Conservation (phyloP, 768 basidiomycete species). For the Tylopilus plumbeoviolaceoides region DNA sequence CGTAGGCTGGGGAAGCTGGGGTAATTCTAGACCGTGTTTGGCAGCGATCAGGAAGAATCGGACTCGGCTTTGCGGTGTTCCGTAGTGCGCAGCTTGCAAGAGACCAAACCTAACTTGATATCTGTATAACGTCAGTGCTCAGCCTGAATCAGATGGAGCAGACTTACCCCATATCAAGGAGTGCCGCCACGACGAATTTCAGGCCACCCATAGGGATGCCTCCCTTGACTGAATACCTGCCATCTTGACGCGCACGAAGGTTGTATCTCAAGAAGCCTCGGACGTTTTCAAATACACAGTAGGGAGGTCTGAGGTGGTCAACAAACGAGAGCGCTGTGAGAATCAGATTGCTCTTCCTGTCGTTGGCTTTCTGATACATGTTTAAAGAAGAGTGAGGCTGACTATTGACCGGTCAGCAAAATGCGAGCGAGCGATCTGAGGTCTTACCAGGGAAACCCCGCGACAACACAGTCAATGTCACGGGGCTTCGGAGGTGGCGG, state of each 20-base stretch:
- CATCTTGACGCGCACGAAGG: slow-evolving; percentile 36
- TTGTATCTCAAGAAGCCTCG: slow-evolving; percentile 40
- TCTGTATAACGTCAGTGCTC: slow-evolving; percentile 18
- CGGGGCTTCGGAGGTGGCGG: slow-evolving; percentile 47
- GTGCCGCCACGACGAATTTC: slow-evolving; percentile 57
- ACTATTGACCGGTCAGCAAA: slow-evolving; percentile 35
- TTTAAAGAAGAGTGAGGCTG: slow-evolving; percentile 74
- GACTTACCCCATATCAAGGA: slow-evolving; percentile 63
- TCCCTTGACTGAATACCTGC: slow-evolving; percentile 47
- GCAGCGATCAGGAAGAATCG: slow-evolving; percentile 49
- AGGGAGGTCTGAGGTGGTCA: slow-evolving; percentile 38
- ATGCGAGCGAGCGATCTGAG: background rate
- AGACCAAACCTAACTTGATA: slow-evolving; percentile 43
- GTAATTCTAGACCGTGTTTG: slow-evolving; percentile 33
- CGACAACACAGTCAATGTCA: slow-evolving; percentile 57
- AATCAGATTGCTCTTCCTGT: slow-evolving; percentile 65
- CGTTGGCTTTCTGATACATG: slow-evolving; percentile 64
- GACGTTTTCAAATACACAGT: slow-evolving; percentile 48
- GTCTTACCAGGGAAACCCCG: slow-evolving; percentile 75
- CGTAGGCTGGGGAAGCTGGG: slow-evolving; percentile 39
- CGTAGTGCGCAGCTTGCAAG: slow-evolving; percentile 47
- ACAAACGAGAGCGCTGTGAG: slow-evolving; percentile 50
- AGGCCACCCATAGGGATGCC: slow-evolving; percentile 73
- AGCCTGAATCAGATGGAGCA: background rate
- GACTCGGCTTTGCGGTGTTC: slow-evolving; percentile 42